These are phyloP conservation scores for Cyclaneusma minus DNA, from an alignment of 2,329 filamentous ascomycete genomes.

Conservation along the genomic window DNA sequence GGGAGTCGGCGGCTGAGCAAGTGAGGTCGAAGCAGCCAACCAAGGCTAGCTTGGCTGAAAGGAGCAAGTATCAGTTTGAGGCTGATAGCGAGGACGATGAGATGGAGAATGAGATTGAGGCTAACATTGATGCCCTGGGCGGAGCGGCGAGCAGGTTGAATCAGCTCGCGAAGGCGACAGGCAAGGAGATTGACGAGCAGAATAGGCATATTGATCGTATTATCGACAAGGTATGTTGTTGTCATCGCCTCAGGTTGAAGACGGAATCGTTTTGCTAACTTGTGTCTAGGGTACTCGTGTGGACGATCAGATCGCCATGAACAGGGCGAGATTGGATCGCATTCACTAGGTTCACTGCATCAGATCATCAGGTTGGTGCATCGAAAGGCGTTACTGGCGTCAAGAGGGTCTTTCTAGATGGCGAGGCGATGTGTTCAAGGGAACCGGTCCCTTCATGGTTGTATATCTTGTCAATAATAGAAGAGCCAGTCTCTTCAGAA, in stretches of 20 bases:
- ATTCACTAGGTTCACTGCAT: conserved; percentile 25
- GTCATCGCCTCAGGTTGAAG: not conserved
- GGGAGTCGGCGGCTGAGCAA: conserved; percentile 22
- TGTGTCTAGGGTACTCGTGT: conserved; percentile 57
- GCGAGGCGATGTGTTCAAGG: too few species aligned
- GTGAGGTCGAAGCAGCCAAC: conserved; percentile 11
- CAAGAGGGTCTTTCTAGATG: too few species aligned
- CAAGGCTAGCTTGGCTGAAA: conserved; percentile 34
- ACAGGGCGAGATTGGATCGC: conserved; percentile 54
- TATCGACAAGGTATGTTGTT: conserved; percentile 49
- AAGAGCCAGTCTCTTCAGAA: too few species aligned
- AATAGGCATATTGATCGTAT: conserved; percentile 68
- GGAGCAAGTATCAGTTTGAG: conserved; percentile 64
- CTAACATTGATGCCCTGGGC: conserved; percentile 43
- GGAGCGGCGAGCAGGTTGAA: conserved; percentile 56
- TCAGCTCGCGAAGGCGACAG: conserved; percentile 56
- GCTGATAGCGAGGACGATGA: conserved; percentile 25
- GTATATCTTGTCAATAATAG: too few species aligned
- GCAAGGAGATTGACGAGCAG: conserved; percentile 59
- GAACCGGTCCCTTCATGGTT: too few species aligned
- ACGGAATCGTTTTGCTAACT: conserved; percentile 19
- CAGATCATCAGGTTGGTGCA: conserved; percentile 15
- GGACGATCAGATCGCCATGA: conserved; percentile 67
- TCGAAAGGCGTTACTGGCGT: conserved; percentile 14
- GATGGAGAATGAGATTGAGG: conserved; percentile 58